Base-by-base conservation (phyloP, 2,329 filamentous ascomycete genomes). In the Chaetomium sp. region DNA sequence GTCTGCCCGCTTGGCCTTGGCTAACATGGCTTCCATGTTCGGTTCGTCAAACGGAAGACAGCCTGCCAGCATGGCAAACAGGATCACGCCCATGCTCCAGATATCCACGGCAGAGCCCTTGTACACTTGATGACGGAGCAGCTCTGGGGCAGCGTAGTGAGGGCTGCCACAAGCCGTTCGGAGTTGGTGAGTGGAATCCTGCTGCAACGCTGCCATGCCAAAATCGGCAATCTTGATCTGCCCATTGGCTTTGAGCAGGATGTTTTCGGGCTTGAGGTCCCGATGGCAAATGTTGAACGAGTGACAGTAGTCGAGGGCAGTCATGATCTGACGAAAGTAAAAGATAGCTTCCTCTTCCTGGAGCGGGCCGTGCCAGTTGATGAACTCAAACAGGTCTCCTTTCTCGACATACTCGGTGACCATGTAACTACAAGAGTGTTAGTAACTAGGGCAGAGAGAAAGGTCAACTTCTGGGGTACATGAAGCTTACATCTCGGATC, bases 221-320 rank as follows among this genome's bases (percentile, higher is more conserved):
- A 99, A 99, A 70, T 99, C 94, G 51, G 92, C 92, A 64, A 99
- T 85, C 72, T 97, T 99, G 70, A 97, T 85, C 56, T 88, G 84
- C 52, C 86, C 80, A 47, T 86, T 76, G 3, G 77, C 76, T 55
- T 91, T 91, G 50, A 99, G 79, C 14, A 99, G 78, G 46, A 99
- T 96, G 65, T 99, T 99, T 72, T 99, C 94, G 0, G 91, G 94
- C 72, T 99, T 99, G 52, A 99, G 77, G 65, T 99, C 94, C 32
- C 94, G 88, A 68, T 99, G 94, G 68, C 91, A 96, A 60, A 99
- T 96, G 64, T 92, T 91, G 73, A 96, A 89, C 2, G 88, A 85
- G 71, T 99, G 94, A 64, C 91, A 95, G 72, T 96, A 96, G 3
- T 91, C 85, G 50, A 99, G 79, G 1, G 90, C 94, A 53, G 89